Percentiles rank a stretch among this genome's conserved stretches.
These are phyloP conservation scores for Phytophthora gonapodyides DNA, from an alignment of 352 stramenopile species.

Conservation along the genomic window DNA sequence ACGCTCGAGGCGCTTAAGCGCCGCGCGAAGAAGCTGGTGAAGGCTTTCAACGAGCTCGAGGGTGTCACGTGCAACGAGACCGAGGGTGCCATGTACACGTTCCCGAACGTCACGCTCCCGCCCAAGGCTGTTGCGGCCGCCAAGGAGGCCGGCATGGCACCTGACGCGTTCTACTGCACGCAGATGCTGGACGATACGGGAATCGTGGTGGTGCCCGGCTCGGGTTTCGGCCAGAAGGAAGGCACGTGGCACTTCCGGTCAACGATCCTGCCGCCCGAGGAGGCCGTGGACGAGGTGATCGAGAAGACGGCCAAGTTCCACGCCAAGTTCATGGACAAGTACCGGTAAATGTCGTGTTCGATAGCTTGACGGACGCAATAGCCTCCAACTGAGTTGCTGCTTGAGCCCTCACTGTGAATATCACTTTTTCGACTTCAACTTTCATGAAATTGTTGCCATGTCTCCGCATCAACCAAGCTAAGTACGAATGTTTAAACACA, in stretches of 20 bases:
- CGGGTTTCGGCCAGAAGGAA: constrained; percentile 96
- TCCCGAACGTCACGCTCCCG: constrained; percentile 94
- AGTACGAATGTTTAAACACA: background rate
- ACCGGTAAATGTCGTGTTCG: constrained; percentile 60
- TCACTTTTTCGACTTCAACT: too few relatives aligned
- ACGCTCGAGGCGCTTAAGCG: constrained; percentile 96
- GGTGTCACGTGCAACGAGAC: constrained; percentile 97
- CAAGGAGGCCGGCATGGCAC: constrained; percentile 67
- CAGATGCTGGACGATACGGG: constrained; percentile 96
- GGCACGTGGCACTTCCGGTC: constrained; percentile 98
- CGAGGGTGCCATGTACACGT: constrained; percentile 99
- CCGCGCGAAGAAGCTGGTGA: constrained; percentile 92
- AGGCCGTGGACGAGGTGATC: constrained; percentile 95
- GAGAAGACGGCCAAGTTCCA: constrained; percentile 96
- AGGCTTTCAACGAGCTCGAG: constrained; percentile 95
- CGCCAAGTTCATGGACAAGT: constrained; percentile 95
- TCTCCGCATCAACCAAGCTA: too few relatives aligned
- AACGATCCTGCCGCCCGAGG: constrained; percentile 98
- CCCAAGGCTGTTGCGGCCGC: constrained; percentile 86
- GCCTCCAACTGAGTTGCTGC: background rate
- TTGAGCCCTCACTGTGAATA: background rate
- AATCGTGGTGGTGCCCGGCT: constrained; percentile 98
- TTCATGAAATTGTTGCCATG: too few relatives aligned
- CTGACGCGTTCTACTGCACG: constrained; percentile 98
- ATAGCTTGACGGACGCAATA: constrained; percentile 5